Evolutionary conservation across 2,329 filamentous ascomycete species (phyloP), one percentile per base, ranked within the genome.

Genomic region (Trichophyton schoenleinii): DNA sequence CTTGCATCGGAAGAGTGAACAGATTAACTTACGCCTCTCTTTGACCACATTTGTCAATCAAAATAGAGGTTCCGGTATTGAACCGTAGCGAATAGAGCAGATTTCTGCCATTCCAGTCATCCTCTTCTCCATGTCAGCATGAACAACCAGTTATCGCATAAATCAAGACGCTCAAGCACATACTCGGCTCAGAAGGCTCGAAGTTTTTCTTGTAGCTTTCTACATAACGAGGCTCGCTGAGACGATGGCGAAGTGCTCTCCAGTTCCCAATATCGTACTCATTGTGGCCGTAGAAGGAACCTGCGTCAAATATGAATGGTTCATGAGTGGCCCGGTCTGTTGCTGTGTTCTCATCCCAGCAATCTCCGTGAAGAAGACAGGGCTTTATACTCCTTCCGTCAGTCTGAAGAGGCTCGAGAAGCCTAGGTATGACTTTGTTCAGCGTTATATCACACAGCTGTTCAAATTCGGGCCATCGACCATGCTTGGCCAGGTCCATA

Each of bases 261-360:
- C 69, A 62, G 15, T 71, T 69, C 25, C 62, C 62, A 36, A 63
- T 53, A 36, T 62, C 62, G 60, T 67, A 66, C 63, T 73, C 71
- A 49, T 72, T 70, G 57, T 73, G 71, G 0, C 63, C 71, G 57
- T 73, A 74, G 18, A 70, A 68, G 3, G 68, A 65, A 18, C 67
- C 66, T 0, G 68, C 65, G 60, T 74, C 72, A 53, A 73, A 75
- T 1, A 73, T 62, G 53, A 73, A 65, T 0, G 67, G 64, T 55
- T 71, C 63, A 0, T 68, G 66, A 0, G 67, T 73, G 2, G 64
- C 63, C 59, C 63, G 61, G 52, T 73, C 67, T 0, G 66, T 70
- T 0, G 67, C 70, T 0, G 65, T 67, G 53, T 74, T 74, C 7
- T 67, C 68, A 20, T 74, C 71, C 70, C 71, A 74, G 2, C 72